Evolutionary conservation across 768 basidiomycete species (phyloP), one percentile per base, ranked within the genome.

Genomic region (Porphyrellus cyaneotinctus): DNA sequence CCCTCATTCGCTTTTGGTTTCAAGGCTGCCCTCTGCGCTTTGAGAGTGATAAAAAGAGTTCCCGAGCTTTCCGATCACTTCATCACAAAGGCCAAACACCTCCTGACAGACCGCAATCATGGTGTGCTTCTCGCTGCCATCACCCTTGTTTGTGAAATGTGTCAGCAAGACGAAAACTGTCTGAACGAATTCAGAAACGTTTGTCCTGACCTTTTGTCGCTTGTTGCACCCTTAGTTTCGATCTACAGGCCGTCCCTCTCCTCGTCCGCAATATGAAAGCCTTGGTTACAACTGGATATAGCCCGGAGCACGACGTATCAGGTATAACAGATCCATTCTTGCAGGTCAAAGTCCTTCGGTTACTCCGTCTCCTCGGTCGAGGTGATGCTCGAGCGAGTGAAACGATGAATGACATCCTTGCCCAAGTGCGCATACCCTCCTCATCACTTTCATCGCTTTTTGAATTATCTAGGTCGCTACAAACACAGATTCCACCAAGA

Each of bases 261-360:
- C 87, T 99, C 23, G 95, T 98, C 48, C 87, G 93, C 57, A 93
- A 97, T 63, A 78, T 99, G 59, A 98, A 98, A 68, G 88, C 92
- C 1, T 75, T 98, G 53, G 91, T 91, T 37, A 94, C 95, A 0
- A 97, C 95, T 4, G 95, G 95, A 10, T 97, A 97, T 71, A 95
- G 92, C 61, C 95, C 97, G 22, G 97, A 98, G 68, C 97, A 98
- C 64, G 97, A 99, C 60, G 97, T 99, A 11, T 92, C 93, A n/a
- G 97, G 97, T 33, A 97, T 99, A 70, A 97, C 97, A 15, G 94
- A 95, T 70, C 93, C 93, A 8, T 95, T 95, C 77, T 75, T 95
- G 8, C 93, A 95, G 69, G 85, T 95, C 60, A 99, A 98, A 71
- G 84, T 95, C 37, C 76, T 99, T 22, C 85, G 94, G 12, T 74